Evolutionary conservation across 140 eudicot species (phyloP), one percentile per base, ranked within the genome.

Genomic region (Stevia rebaudiana): DNA sequence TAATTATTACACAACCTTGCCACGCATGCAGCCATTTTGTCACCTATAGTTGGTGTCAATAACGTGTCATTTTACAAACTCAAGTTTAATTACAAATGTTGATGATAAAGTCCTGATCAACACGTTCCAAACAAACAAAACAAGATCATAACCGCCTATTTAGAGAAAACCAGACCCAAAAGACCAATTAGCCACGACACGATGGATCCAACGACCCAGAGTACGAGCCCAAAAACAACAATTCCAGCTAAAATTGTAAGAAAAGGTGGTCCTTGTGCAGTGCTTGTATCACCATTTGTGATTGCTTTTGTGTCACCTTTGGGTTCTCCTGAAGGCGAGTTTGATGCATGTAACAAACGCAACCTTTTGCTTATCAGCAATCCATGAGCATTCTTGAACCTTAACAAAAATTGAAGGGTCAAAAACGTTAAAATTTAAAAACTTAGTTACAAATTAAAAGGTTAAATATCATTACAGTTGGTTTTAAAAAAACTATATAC

Each of bases 221-320:
- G 67, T 15, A 78, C 11, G 19, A 68, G 41, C 11, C 39, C 33
- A 70, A 86, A 76, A 54, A 78, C 90, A 9, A 80, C 36, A 13
- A 86, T 61, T 40, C 95, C 95, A 73, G 95, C 95, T 78, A 86
- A 73, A 58, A 86, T 86, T 40, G 95, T 86, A 42, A 81, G 90
- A 43, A 83, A 73, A 2, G 95, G 95, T 33, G 95, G 90, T 33
- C 95, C 87, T 73, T 63, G 59, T 31, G 84, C 60, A 63, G 50
- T 69, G 54, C 76, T 57, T 28, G 59, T 67, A 31, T 73, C 73
- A 13, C 69, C 51, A 41, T 70, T 16, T 57, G 78, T 44, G 57
- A 63, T 23, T 43, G 43, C 82, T 35, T 77, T 72, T 18, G 71
- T 21, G 36, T 74, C 69, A 47, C 6, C 60, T 5, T 51, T 51